A percentile compares a stretch with the other conserved stretches of the same genome.
Evolutionary conservation across 306 rosid genomes (phyloP).

Genomic region (Glycyrrhiza uralensis): DNA sequence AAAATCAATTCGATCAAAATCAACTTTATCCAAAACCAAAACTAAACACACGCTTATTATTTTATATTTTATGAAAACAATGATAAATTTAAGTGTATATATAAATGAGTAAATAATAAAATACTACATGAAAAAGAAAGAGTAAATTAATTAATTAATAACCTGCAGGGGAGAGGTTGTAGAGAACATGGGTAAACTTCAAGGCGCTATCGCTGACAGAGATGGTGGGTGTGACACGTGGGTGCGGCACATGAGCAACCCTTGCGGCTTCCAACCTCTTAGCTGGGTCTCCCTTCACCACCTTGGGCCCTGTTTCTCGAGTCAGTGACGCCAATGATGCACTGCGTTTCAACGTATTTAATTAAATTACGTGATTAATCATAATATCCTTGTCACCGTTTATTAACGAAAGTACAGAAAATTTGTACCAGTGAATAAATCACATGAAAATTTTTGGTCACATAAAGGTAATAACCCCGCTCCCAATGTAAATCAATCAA

Average conservation of each 20-base stretch:
- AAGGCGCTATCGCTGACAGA: conserved; percentile 72
- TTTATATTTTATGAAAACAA: no score
- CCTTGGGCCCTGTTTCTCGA: conserved; percentile 83
- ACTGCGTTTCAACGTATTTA: conserved; percentile 26
- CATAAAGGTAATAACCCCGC: no score
- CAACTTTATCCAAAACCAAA: no score
- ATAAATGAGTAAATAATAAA: background rate
- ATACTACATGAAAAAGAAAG: background rate
- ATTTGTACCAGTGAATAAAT: no score
- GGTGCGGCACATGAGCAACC: conserved; percentile 40
- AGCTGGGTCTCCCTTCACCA: conserved; percentile 84
- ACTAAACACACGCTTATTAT: no score
- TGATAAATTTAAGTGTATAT: background rate
- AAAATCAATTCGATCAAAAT: no score
- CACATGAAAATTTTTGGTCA: no score
- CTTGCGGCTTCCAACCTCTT: conserved; percentile 24
- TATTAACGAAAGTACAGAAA: no score
- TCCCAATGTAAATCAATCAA: no score
- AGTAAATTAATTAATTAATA: conserved; percentile 36
- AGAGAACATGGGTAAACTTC: conserved; percentile 83
- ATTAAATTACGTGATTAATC: no score
- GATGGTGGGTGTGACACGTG: conserved; percentile 44
- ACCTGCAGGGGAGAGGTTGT: conserved; percentile 93
- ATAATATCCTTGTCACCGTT: no score
- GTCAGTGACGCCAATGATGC: conserved; percentile 90